A percentile compares a stretch with the other conserved stretches of the same genome.
phyloP scores from a whole-genome alignment of 129 eudicot genomes.

The Ambrosia artemisiifolia region DNA sequence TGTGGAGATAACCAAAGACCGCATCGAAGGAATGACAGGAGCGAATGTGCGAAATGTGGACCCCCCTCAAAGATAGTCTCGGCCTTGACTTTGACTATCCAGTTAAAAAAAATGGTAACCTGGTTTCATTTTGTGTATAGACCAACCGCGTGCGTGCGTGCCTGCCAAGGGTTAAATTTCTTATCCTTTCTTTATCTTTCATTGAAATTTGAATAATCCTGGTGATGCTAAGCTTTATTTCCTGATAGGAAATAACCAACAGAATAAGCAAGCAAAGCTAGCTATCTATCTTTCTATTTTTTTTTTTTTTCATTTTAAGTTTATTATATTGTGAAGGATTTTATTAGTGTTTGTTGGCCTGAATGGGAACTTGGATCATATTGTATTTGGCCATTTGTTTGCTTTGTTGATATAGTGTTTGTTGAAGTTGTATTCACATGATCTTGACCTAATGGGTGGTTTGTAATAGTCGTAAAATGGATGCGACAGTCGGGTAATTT shows the following conservation, averaged over 20 bases:
- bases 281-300: constrained; percentile 18
- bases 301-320: background rate
- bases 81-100: constrained; percentile 11
- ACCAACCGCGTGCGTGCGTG: constrained; percentile 23
- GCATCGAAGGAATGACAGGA: constrained; percentile 80
- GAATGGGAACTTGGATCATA: constrained; percentile 28
- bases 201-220: constrained; percentile 43
- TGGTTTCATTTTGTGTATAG: constrained; percentile 29
- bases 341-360: constrained; percentile 26
- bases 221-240: constrained; percentile 42
- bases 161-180: constrained; percentile 32
- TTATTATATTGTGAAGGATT: constrained; percentile 26
- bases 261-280: constrained; percentile 42
- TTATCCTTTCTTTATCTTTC: constrained; percentile 16
- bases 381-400: constrained; percentile 23
- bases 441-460: background rate
- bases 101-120: constrained; percentile 2
- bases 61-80: constrained; percentile 79
- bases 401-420: constrained; percentile 12
- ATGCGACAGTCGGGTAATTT: background rate
- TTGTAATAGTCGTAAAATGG: background rate
- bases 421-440: background rate
- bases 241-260: constrained; percentile 28
- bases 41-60: constrained; percentile 88
- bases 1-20: constrained; percentile 89